A percentile compares a stretch with the other conserved stretches of the same genome.
phyloP scores from a whole-genome alignment of 768 basidiomycete genomes.

The Podaxis pistillaris region DNA sequence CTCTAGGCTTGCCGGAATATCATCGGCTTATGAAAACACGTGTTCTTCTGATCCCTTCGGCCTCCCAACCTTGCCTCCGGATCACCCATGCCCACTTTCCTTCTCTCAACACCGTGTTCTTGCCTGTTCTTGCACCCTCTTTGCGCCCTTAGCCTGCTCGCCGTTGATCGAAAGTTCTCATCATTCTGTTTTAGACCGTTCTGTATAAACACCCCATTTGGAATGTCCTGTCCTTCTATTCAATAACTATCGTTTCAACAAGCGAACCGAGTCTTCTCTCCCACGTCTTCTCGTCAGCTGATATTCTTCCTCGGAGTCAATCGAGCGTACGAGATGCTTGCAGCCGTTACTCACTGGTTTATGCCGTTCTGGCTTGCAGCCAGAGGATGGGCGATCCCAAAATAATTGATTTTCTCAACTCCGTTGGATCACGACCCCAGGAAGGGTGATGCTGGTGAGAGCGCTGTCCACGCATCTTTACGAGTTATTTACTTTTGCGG shows the following conservation, averaged over 20 bases:
- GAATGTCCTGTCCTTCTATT: background rate
- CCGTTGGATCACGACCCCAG: background rate
- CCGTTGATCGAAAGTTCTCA: background rate
- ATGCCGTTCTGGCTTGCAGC: background rate
- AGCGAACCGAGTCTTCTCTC: slow-evolving; percentile 1
- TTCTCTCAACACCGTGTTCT: background rate
- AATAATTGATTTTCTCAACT: background rate
- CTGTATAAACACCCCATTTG: background rate
- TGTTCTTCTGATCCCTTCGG: slow-evolving; percentile 3
- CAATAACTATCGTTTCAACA: background rate
- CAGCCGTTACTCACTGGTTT: background rate
- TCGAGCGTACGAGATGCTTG: background rate
- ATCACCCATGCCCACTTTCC: background rate
- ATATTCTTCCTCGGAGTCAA: background rate
- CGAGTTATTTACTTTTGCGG: background rate
- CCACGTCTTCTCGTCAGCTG: slow-evolving; percentile 6
- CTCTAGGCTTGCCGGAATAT: slow-evolving; percentile 8
- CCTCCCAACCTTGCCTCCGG: background rate
- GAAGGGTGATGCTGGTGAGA: background rate
- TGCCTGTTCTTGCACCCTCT: background rate
- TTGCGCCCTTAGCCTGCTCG: background rate
- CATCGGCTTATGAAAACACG: slow-evolving; percentile 8
- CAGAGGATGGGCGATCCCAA: background rate
- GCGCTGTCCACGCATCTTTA: background rate
- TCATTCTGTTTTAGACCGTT: background rate